Percentiles rank a stretch among this genome's conserved stretches.
phyloP scores from a whole-genome alignment of 495 filamentous ascomycete species.

The Podospora bellae-mahoneyi region DNA sequence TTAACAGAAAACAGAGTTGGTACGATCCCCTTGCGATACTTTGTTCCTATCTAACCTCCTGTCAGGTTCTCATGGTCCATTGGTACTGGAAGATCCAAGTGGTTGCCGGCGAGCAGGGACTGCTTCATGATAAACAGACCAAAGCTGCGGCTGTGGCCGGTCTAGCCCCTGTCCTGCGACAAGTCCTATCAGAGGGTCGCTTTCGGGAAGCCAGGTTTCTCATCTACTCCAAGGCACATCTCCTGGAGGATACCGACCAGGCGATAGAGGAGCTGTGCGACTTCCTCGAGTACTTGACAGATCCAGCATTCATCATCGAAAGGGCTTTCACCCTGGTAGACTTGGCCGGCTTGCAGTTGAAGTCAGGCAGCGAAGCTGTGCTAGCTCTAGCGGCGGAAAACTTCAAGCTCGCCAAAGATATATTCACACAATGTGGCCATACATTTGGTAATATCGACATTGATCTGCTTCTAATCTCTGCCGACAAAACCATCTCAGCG shows the following conservation, averaged over 20 bases:
- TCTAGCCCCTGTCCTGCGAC: neutral
- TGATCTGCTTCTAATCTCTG: neutral
- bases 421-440: neutral
- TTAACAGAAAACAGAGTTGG: neutral
- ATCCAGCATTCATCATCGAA: neutral
- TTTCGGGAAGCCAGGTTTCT: neutral
- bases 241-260: neutral
- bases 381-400: neutral
- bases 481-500: neutral
- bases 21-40: neutral
- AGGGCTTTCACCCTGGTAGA: neutral
- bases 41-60: neutral
- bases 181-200: neutral
- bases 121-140: neutral
- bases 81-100: neutral
- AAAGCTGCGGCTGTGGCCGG: neutral
- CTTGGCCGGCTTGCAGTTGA: neutral
- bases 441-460: neutral
- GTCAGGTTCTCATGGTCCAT: neutral
- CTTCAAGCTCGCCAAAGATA: neutral
- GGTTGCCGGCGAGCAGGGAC: neutral
- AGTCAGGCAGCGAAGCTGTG: neutral
- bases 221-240: neutral
- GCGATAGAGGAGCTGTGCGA: neutral
- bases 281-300: neutral